Conservation (phyloP, 805 yeast species). For the Yamadazyma phyllophila region DNA sequence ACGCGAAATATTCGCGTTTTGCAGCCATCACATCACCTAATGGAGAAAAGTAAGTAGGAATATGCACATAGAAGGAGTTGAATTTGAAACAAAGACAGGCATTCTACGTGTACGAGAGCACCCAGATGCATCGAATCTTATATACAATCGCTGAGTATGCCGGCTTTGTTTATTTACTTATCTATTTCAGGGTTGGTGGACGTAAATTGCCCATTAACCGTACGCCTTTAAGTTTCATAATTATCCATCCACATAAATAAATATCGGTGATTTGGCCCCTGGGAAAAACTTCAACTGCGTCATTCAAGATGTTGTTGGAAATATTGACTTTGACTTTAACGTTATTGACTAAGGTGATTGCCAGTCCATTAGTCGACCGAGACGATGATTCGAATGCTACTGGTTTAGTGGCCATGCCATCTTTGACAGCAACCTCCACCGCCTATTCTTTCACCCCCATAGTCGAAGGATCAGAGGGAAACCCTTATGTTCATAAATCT, state of each 20-base stretch:
- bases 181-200: neutral
- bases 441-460: conserved; percentile 12
- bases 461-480: conserved; percentile 12
- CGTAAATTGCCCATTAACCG: no score
- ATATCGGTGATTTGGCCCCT: neutral
- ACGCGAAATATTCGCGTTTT: conserved; percentile 8
- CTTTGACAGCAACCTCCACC: conserved; percentile 8
- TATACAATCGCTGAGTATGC: neutral
- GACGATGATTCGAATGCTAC: conserved; percentile 1
- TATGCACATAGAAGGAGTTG: conserved; percentile 1
- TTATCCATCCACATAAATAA: neutral
- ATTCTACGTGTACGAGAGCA: neutral
- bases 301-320: neutral
- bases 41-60: neutral
- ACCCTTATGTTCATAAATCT: conserved; percentile 31
- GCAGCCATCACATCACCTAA: conserved; percentile 1
- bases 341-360: neutral
- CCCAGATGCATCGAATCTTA: conserved; percentile 1
- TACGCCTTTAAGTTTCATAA: no score
- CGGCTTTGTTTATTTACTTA: conserved; percentile 7
- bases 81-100: neutral
- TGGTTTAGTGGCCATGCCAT: neutral
- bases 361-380: conserved; percentile 1
- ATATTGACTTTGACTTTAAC: neutral
- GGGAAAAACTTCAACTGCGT: neutral